Conservation (phyloP, 768 basidiomycete species). For the Suillus luteus region DNA sequence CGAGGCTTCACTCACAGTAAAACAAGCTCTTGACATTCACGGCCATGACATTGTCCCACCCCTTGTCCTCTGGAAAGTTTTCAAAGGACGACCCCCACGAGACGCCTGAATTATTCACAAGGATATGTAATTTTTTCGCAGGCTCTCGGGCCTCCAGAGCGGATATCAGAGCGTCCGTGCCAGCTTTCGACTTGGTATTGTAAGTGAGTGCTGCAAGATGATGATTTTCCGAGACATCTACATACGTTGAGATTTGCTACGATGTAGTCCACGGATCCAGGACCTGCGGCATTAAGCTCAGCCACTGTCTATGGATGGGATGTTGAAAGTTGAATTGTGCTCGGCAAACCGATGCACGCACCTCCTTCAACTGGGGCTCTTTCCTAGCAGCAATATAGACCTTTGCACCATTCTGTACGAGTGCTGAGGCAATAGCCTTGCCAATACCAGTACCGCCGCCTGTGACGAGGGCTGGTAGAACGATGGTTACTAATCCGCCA, state of each 20-base stretch:
- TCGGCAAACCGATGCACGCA: constrained; percentile 27
- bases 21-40: constrained; percentile 87
- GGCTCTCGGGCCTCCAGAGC: constrained; percentile 69
- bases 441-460: constrained; percentile 87
- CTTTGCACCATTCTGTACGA: constrained; percentile 83
- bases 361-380: constrained; percentile 75
- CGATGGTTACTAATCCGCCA: constrained; percentile 1
- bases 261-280: constrained; percentile 70
- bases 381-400: constrained; percentile 91
- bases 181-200: constrained; percentile 62
- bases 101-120: constrained; percentile 83
- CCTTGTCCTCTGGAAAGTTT: constrained; percentile 76
- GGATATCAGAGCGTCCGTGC: constrained; percentile 70
- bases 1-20: constrained; percentile 55
- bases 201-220: not conserved
- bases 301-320: constrained; percentile 44
- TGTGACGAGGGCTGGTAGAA: constrained; percentile 68
- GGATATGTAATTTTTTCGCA: constrained; percentile 66
- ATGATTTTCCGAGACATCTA: constrained; percentile 13
- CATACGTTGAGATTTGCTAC: constrained; percentile 73
- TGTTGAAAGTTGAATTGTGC: not conserved
- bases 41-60: constrained; percentile 83
- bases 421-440: constrained; percentile 79
- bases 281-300: constrained; percentile 60
- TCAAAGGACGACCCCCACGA: constrained; percentile 76